Evolutionary conservation across 2,329 filamentous ascomycete species (phyloP), one percentile per base, ranked within the genome.

Genomic region (Alternaria novae-zelandiae): DNA sequence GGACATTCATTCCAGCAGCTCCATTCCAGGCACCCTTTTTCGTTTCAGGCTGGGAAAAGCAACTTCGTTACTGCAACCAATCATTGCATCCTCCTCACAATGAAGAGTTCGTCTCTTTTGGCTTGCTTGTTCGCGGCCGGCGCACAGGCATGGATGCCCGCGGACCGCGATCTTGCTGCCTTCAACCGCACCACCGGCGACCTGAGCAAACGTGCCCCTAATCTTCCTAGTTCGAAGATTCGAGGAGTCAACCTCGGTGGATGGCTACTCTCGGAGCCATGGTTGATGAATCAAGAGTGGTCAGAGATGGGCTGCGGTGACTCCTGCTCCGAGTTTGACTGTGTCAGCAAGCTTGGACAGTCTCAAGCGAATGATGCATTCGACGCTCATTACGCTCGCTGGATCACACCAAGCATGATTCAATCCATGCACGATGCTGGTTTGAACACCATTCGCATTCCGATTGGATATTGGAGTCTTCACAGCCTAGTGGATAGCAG

Each of bases 161-260:
- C 46, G 43, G 56, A 63, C 26, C 56, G 57, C 36, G 56, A 55
- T 36, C 60, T 63, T 20, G 25, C 44, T 21, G 60, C 60, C 9
- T 63, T 63, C 32, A 63, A 63, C 26, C 44, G 50, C 47, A 63
- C 56, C 45, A 63, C 50, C 36, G 23, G 50, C 41, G 54, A 47
- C n/a, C 12, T 63, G 12, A 50, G 46, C 12, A 59, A 54, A 26
- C 60, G 60, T 30, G 50, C 50, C 2, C 32, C 43, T 17, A 17
- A 23, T 13, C 61, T 69, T 13, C 64, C 69, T 1, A 56, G 7
- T 49, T 32, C 60, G 41, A 86, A 86, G 70, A 84, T 88, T 54
- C 83, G 86, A 6, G 86, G 86, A 30, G 86, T 88, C 61, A 87
- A 88, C 67, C 74, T 87, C 4, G 85, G 86, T 8, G 82, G 82